Evolutionary conservation across 2,329 filamentous ascomycete genomes (phyloP).

Genomic region (Cladosporium colombiae): DNA sequence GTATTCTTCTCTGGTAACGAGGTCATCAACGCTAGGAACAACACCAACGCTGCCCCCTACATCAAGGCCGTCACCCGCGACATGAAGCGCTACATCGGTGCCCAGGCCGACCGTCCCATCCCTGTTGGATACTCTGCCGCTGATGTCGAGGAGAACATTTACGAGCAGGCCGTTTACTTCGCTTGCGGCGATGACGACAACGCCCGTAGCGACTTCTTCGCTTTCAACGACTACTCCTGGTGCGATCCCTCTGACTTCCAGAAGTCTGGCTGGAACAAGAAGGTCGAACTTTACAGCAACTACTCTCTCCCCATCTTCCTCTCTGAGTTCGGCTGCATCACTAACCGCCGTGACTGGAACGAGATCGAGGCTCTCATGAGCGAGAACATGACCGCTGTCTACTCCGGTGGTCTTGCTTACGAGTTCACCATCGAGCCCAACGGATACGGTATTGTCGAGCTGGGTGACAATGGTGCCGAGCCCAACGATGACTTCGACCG

Average conservation of each 20-base stretch:
- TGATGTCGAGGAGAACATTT: slow-evolving; percentile 80
- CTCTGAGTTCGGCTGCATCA: slow-evolving; percentile 89
- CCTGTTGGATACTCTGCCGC: slow-evolving; percentile 84
- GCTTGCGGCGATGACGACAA: slow-evolving; percentile 84
- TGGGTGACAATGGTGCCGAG: slow-evolving; percentile 56
- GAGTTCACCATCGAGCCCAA: slow-evolving; percentile 83
- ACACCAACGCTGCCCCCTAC: slow-evolving; percentile 68
- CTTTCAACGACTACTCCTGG: slow-evolving; percentile 88
- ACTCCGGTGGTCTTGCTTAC: slow-evolving; percentile 93
- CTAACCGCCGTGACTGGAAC: slow-evolving; percentile 75
- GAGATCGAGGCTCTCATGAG: slow-evolving; percentile 80
- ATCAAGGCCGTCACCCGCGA: slow-evolving; percentile 72
- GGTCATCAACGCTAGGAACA: slow-evolving; percentile 65
- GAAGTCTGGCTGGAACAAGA: slow-evolving; percentile 77
- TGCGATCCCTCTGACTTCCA: slow-evolving; percentile 70
- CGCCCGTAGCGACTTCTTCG: slow-evolving; percentile 78
- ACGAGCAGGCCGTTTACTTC: slow-evolving; percentile 85
- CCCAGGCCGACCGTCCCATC: slow-evolving; percentile 66
- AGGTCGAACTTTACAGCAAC: slow-evolving; percentile 82
- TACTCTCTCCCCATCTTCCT: slow-evolving; percentile 91
- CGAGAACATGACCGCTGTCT: slow-evolving; percentile 79
- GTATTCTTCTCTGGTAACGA: slow-evolving; percentile 82
- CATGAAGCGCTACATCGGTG: slow-evolving; percentile 77
- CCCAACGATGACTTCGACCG: slow-evolving; percentile 65
- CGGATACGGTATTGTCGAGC: slow-evolving; percentile 75